Conservation (phyloP, 2,329 filamentous ascomycete genomes). For the Botryosphaeria agaves region DNA sequence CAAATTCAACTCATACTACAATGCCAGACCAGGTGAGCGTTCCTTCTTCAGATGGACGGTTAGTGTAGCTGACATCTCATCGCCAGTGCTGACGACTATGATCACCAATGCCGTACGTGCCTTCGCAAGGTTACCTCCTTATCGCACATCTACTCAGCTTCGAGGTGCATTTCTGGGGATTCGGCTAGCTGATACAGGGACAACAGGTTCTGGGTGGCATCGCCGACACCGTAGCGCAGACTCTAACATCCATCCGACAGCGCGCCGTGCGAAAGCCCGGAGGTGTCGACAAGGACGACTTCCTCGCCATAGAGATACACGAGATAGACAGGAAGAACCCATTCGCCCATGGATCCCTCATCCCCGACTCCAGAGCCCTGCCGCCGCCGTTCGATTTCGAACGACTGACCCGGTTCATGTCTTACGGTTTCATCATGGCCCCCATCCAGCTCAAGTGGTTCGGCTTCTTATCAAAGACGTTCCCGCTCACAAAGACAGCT, state of each 20-base stretch:
- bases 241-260: slow-evolving; percentile 67
- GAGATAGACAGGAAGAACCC: slow-evolving; percentile 72
- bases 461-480: slow-evolving; percentile 60
- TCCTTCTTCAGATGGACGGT: slow-evolving; percentile 18
- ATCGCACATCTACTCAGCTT: background rate
- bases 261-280: slow-evolving; percentile 46
- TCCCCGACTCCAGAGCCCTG: slow-evolving; percentile 41
- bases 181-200: background rate
- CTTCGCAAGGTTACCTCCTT: slow-evolving; percentile 1
- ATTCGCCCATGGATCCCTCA: slow-evolving; percentile 44
- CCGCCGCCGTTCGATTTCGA: slow-evolving; percentile 92
- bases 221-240: slow-evolving; percentile 89
- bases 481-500: slow-evolving; percentile 66
- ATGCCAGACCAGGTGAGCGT: slow-evolving; percentile 74
- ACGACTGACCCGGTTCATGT: slow-evolving; percentile 85
- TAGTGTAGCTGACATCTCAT: background rate
- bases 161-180: background rate
- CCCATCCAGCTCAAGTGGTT: slow-evolving; percentile 96
- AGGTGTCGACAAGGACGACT: slow-evolving; percentile 45
- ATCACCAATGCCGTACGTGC: slow-evolving; percentile 74
- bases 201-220: slow-evolving; percentile 67
- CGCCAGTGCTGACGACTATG: slow-evolving; percentile 86
- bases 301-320: slow-evolving; percentile 71
- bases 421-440: slow-evolving; percentile 92
- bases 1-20: slow-evolving; percentile 90